phyloP scores from a whole-genome alignment of 1,284 basidiomycete species.

The Austroboletus sp. region DNA sequence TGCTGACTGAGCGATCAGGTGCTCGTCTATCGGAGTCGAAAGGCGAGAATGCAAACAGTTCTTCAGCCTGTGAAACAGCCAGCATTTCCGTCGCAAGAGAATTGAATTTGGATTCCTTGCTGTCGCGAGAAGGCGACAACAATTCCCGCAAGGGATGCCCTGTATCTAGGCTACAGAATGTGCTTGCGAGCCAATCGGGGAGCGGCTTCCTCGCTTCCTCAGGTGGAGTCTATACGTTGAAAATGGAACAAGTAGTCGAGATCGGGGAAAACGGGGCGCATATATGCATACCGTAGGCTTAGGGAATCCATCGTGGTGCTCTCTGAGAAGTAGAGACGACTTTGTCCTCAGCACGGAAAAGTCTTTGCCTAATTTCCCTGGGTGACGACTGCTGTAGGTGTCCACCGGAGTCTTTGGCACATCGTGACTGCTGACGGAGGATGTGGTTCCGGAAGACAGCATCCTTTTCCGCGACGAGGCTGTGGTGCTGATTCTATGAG shows the following conservation, averaged over 20 bases:
- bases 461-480: slow-evolving; percentile 27
- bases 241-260: slow-evolving; percentile 15
- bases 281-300: slow-evolving; percentile 31
- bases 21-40: slow-evolving; percentile 15
- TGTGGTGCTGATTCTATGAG: slow-evolving; percentile 17
- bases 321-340: slow-evolving; percentile 9
- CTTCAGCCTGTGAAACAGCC: slow-evolving; percentile 13
- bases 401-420: slow-evolving; percentile 41
- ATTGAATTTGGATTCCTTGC: not conserved
- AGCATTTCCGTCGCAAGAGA: slow-evolving; percentile 3
- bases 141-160: slow-evolving; percentile 43
- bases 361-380: slow-evolving; percentile 34
- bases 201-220: slow-evolving; percentile 24
- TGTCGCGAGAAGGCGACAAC: slow-evolving; percentile 24
- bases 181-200: slow-evolving; percentile 44
- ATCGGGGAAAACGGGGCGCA: slow-evolving; percentile 20
- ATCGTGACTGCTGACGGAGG: slow-evolving; percentile 42
- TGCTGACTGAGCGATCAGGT: slow-evolving; percentile 2
- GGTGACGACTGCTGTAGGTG: slow-evolving; percentile 33
- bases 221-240: slow-evolving; percentile 13
- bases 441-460: slow-evolving; percentile 41
- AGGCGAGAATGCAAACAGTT: slow-evolving; percentile 30
- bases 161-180: slow-evolving; percentile 37
- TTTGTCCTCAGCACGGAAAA: slow-evolving; percentile 42
- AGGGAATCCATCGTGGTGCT: slow-evolving; percentile 8